Evolutionary conservation across 1,139 yeast genomes (phyloP).

Genomic region (Geotrichum carabidarum): DNA sequence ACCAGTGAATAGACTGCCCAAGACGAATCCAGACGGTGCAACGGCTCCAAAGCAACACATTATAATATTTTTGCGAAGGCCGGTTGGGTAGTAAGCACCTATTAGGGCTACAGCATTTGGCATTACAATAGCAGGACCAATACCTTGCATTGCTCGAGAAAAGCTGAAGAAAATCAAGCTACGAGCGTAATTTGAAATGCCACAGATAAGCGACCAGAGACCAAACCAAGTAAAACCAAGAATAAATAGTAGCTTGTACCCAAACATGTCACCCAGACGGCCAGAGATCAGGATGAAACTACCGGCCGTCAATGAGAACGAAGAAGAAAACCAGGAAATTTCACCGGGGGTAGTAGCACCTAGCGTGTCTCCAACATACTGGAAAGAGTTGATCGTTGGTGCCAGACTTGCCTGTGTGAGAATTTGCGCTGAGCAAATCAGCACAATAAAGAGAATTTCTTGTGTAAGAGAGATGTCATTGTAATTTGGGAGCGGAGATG

Average conservation of each 20-base stretch:
- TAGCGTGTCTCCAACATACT: constrained; percentile 41
- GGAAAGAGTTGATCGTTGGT: constrained; percentile 44
- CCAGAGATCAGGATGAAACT: constrained; percentile 60
- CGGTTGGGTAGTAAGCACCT: constrained; percentile 49
- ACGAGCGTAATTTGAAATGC: constrained; percentile 45
- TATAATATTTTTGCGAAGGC: constrained; percentile 41
- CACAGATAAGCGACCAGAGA: constrained; percentile 49
- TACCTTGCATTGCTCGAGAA: constrained; percentile 56
- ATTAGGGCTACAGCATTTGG: constrained; percentile 56
- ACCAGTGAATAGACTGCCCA: constrained; percentile 49
- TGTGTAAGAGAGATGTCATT: constrained; percentile 10
- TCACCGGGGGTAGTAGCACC: constrained; percentile 41
- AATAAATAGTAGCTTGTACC: constrained; percentile 49
- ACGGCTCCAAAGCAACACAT: constrained; percentile 53
- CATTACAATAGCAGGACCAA: constrained; percentile 53
- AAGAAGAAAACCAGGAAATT: constrained; percentile 56
- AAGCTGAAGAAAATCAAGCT: constrained; percentile 45
- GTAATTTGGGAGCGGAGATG: neutral
- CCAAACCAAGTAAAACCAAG: constrained; percentile 48
- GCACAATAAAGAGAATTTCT: constrained; percentile 32
- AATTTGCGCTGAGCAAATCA: constrained; percentile 45
- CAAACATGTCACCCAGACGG: constrained; percentile 58
- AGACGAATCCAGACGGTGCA: constrained; percentile 54
- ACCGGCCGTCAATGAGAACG: constrained; percentile 56
- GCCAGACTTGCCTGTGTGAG: constrained; percentile 49